These are phyloP conservation scores for Cryptococcus deneoformans DNA, from an alignment of 1,284 basidiomycete species.

Conservation along the genomic window DNA sequence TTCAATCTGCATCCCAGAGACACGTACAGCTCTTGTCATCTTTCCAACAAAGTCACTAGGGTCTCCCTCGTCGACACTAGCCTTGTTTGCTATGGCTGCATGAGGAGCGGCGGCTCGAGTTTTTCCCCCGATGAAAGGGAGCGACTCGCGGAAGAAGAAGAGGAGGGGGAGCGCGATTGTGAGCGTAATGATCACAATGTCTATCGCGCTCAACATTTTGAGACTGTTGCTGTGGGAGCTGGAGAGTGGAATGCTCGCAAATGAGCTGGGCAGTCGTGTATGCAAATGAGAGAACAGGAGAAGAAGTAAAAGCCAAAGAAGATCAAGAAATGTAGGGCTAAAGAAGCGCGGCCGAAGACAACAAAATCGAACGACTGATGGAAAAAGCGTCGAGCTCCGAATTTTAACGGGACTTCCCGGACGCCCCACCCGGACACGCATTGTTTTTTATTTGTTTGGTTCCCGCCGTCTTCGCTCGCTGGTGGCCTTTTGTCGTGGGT, in stretches of 20 bases:
- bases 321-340: no score
- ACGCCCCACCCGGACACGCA: no score
- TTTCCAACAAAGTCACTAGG: constrained; percentile 85
- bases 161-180: constrained; percentile 42
- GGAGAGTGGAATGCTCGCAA: no score
- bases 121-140: constrained; percentile 39
- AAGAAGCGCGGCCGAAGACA: background rate
- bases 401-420: no score
- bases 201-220: constrained; percentile 41
- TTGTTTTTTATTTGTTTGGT: no score
- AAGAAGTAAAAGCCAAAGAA: no score
- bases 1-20: background rate
- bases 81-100: constrained; percentile 14
- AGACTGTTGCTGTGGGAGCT: no score
- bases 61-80: constrained; percentile 65
- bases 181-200: constrained; percentile 38
- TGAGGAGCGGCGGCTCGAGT: background rate
- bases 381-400: no score
- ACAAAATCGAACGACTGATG: background rate
- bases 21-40: constrained; percentile 81
- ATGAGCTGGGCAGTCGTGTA: no score
- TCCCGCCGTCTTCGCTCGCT: no score
- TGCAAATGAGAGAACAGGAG: no score
- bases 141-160: constrained; percentile 42
- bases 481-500: no score